These are phyloP conservation scores for Aquilaria agallochum DNA, from an alignment of 441 rosid genomes.

Conservation along the genomic window DNA sequence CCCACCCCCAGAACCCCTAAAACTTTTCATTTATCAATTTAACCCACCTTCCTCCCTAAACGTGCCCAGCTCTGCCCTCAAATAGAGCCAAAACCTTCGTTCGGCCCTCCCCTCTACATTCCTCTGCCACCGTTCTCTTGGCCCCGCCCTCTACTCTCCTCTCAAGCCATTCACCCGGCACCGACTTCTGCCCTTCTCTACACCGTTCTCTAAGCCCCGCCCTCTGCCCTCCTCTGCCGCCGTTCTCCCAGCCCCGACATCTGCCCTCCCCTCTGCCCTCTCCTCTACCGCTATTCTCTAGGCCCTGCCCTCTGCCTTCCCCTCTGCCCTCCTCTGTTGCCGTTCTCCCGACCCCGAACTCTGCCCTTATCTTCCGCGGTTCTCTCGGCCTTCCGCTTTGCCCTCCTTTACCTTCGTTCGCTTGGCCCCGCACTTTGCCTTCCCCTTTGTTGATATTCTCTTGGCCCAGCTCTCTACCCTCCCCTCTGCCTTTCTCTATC, in stretches of 20 bases:
- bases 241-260: constrained; percentile 19
- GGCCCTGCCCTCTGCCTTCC: too few species aligned
- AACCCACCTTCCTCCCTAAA: too few species aligned
- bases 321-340: too few species aligned
- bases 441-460: constrained; percentile 12
- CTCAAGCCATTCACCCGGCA: neutral
- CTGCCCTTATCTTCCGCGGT: constrained; percentile 32
- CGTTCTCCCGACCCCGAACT: too few species aligned
- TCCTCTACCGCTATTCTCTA: too few species aligned
- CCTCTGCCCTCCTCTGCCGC: constrained; percentile 7
- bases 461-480: constrained; percentile 33
- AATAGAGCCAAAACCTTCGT: too few species aligned
- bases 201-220: constrained; percentile 36
- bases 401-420: constrained; percentile 35
- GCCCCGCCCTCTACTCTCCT: constrained; percentile 31
- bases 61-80: too few species aligned
- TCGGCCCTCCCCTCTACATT: too few species aligned
- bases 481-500: constrained; percentile 15
- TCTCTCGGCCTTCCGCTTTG: constrained; percentile 28
- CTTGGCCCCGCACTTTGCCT: constrained; percentile 42
- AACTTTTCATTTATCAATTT: too few species aligned
- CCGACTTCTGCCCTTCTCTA: constrained; percentile 15
- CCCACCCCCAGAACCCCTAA: too few species aligned
- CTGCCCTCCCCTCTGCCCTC: too few species aligned
- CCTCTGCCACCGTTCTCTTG: constrained; percentile 14